These are phyloP conservation scores for Lizanozyma gosingica DNA, from an alignment of 1,139 yeast genomes.

Conservation along the genomic window DNA sequence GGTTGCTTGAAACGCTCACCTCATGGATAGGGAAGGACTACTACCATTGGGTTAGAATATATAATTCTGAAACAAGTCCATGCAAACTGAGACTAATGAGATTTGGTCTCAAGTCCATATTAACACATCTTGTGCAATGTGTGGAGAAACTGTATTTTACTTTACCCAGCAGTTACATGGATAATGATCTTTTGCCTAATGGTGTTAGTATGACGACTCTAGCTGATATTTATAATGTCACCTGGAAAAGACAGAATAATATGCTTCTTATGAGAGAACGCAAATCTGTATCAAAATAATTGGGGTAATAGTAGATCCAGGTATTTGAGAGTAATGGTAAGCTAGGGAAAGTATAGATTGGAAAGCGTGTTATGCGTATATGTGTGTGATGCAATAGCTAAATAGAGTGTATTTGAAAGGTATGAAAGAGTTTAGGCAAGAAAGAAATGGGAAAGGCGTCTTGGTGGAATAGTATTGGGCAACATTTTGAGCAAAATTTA, in stretches of 20 bases:
- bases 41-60: slow-evolving; percentile 30
- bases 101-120: slow-evolving; percentile 27
- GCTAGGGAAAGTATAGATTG: too few relatives aligned
- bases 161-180: slow-evolving; percentile 14
- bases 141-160: slow-evolving; percentile 31
- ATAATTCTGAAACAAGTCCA: slow-evolving; percentile 21
- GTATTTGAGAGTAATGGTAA: too few relatives aligned
- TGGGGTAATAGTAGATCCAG: too few relatives aligned
- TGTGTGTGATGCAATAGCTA: too few relatives aligned
- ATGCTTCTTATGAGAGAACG: slow-evolving; percentile 18
- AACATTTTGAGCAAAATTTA: too few relatives aligned
- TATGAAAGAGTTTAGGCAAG: too few relatives aligned
- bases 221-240: slow-evolving; percentile 10
- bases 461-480: too few relatives aligned
- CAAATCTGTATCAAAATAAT: slow-evolving; percentile 1
- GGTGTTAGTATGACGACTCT: slow-evolving; percentile 16
- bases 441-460: too few relatives aligned
- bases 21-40: slow-evolving; percentile 34
- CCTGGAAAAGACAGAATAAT: slow-evolving; percentile 21
- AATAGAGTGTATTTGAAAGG: too few relatives aligned
- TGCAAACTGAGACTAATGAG: slow-evolving; percentile 29
- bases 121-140: slow-evolving; percentile 19
- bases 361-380: too few relatives aligned
- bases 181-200: slow-evolving; percentile 18
- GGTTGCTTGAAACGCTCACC: slow-evolving; percentile 17